Evolutionary conservation across 108 stramenopile genomes (phyloP).

Genomic region (Epithemia pelagica): DNA sequence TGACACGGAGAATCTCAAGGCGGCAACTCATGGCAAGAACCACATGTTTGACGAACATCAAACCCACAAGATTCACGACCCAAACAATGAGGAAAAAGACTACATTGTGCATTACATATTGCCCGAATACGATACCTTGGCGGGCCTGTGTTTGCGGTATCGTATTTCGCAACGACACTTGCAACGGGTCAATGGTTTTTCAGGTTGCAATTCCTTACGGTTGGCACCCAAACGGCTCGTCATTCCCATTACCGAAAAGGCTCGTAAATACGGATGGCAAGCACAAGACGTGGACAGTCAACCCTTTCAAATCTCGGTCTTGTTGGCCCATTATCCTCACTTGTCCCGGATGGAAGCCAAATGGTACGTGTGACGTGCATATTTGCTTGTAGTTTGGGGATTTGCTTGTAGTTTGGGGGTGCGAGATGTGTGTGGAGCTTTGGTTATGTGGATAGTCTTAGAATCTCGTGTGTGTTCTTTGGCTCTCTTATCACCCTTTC

Average conservation of each 20-base stretch:
- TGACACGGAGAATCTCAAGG: slow-evolving; percentile 14
- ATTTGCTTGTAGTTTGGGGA: neutral
- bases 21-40: slow-evolving; percentile 27
- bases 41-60: slow-evolving; percentile 32
- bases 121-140: slow-evolving; percentile 68
- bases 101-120: neutral
- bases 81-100: slow-evolving; percentile 31
- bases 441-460: too few species aligned
- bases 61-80: slow-evolving; percentile 27
- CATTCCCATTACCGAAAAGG: slow-evolving; percentile 53
- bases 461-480: too few species aligned
- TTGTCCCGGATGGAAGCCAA: slow-evolving; percentile 56
- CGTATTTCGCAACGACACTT: slow-evolving; percentile 55
- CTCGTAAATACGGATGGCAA: slow-evolving; percentile 36
- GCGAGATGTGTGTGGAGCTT: too few species aligned
- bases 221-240: slow-evolving; percentile 75
- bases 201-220: slow-evolving; percentile 50
- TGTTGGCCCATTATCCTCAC: slow-evolving; percentile 54
- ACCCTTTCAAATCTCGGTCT: slow-evolving; percentile 68
- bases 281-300: slow-evolving; percentile 66
- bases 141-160: slow-evolving; percentile 77
- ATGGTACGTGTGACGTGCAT: slow-evolving; percentile 24
- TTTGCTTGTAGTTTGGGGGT: too few species aligned
- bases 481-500: neutral
- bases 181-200: slow-evolving; percentile 66